Base-by-base conservation (phyloP, 305 asterid genomes). In the Galium porrigens region DNA sequence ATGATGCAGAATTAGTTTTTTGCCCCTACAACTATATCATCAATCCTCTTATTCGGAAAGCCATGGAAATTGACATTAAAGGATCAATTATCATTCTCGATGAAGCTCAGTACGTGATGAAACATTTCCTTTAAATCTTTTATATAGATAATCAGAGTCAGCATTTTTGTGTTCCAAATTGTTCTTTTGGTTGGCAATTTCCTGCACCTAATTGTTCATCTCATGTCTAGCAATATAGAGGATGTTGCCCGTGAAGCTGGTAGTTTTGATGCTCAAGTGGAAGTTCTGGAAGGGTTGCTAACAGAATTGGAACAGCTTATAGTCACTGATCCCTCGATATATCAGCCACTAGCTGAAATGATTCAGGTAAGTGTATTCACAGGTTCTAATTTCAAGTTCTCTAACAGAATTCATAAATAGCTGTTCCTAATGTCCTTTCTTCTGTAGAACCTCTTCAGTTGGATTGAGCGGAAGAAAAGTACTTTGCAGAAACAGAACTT, bases 161-260 rank as follows among this genome's bases (percentile, higher is more conserved):
- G 49, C 30, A 11, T 22, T 9, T 51, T 46, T 25, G 42, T 5
- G 5, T 54, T 29, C 32, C 30, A 17, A 49, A 11, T 49, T 20
- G 4, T 56, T 20, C 11, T 59, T 12, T 10, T 52, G 15, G 20
- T 61, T 39, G 54, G 54, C 53, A 14, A 41, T 46, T 72, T 65
- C 41, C n/a, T 53, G n/a, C 44, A 11, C 42, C 49, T 65, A 1
- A 58, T 30, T 37, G 57, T 63, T 29, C 15, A 15, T 39, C 11
- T 48, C 29, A 15, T 57, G 22, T 46, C 58, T 89, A 92, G 97
- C 64, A 92, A 92, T 77, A 84, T 92, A 67, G 99, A 92, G 76
- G 99, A 89, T 75, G 83, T 81, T 65, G 79, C 97, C 72, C 99
- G 99, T 62, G 96, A 92, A 82, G 95, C 96, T 82, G 95, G 94